Percentiles rank a stretch among this genome's conserved stretches.
These are phyloP conservation scores for Paecilomyces fulvus DNA, from an alignment of 2,329 filamentous ascomycete genomes.

Conservation along the genomic window DNA sequence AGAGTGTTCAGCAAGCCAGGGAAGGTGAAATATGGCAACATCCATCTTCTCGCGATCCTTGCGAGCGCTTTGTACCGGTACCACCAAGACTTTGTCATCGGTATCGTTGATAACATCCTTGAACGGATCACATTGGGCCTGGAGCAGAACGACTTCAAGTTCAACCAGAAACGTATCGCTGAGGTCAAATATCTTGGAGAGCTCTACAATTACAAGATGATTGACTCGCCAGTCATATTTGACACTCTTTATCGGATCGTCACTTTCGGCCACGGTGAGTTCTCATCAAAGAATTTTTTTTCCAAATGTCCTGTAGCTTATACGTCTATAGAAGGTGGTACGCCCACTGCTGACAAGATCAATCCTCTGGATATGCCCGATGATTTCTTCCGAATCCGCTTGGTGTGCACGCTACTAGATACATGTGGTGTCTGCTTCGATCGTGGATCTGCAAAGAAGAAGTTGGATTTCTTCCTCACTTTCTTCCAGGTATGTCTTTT, in stretches of 20 bases:
- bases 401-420: slow-evolving; percentile 82
- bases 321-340: slow-evolving; percentile 55
- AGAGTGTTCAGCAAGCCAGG: slow-evolving; percentile 94
- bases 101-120: slow-evolving; percentile 83
- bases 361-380: slow-evolving; percentile 80
- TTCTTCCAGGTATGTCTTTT: slow-evolving; percentile 67
- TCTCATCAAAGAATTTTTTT: background rate
- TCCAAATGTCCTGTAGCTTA: background rate
- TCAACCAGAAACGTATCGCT: slow-evolving; percentile 87
- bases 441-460: slow-evolving; percentile 87
- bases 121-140: slow-evolving; percentile 82
- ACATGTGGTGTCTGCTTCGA: slow-evolving; percentile 96
- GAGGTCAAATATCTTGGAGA: slow-evolving; percentile 96
- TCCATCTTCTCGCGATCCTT: slow-evolving; percentile 85
- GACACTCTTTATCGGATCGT: slow-evolving; percentile 91
- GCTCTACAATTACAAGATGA: slow-evolving; percentile 94
- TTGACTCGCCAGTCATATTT: slow-evolving; percentile 92
- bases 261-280: slow-evolving; percentile 74
- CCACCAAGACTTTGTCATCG: slow-evolving; percentile 81
- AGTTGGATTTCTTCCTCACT: slow-evolving; percentile 91
- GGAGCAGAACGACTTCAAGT: slow-evolving; percentile 95
- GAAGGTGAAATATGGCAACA: slow-evolving; percentile 96
- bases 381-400: slow-evolving; percentile 90
- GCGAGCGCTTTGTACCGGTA: slow-evolving; percentile 83
- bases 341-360: slow-evolving; percentile 66